phyloP scores from a whole-genome alignment of 2,329 filamentous ascomycete species.

The Epichloe coenophiala region DNA sequence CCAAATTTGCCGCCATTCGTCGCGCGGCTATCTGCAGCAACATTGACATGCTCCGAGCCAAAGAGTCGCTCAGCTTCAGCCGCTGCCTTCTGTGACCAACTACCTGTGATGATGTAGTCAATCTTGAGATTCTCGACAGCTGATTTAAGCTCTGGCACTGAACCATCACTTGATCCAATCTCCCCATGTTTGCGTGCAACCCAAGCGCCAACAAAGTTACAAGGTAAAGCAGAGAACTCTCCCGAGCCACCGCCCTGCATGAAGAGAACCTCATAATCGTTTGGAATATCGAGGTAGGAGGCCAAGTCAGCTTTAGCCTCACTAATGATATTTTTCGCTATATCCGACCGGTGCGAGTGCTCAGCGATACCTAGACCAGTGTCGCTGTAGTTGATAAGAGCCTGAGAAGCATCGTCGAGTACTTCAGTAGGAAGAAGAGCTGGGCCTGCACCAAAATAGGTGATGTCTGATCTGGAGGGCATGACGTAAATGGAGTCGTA shows the following conservation, averaged over 20 bases:
- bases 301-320: conserved; percentile 63
- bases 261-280: conserved; percentile 78
- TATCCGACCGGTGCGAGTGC: conserved; percentile 73
- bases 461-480: conserved; percentile 47
- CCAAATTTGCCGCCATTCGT: conserved; percentile 72
- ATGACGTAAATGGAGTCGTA: not conserved
- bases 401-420: conserved; percentile 60
- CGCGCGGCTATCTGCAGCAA: conserved; percentile 55
- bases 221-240: conserved; percentile 70
- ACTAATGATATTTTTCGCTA: conserved; percentile 67
- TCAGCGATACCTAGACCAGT: conserved; percentile 77
- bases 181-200: conserved; percentile 52
- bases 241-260: conserved; percentile 77
- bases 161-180: conserved; percentile 25
- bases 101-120: conserved; percentile 84
- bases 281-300: conserved; percentile 65
- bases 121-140: conserved; percentile 61
- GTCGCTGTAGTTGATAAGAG: conserved; percentile 68
- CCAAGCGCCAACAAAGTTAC: conserved; percentile 78
- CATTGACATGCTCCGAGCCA: conserved; percentile 66
- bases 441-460: conserved; percentile 84
- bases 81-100: conserved; percentile 72
- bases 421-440: conserved; percentile 74
- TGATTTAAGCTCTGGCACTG: conserved; percentile 32
- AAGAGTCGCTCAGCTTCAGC: conserved; percentile 70